These are phyloP conservation scores for Mucor mucedo DNA, from an alignment of 371 early-diverging fungal species.

Conservation along the genomic window DNA sequence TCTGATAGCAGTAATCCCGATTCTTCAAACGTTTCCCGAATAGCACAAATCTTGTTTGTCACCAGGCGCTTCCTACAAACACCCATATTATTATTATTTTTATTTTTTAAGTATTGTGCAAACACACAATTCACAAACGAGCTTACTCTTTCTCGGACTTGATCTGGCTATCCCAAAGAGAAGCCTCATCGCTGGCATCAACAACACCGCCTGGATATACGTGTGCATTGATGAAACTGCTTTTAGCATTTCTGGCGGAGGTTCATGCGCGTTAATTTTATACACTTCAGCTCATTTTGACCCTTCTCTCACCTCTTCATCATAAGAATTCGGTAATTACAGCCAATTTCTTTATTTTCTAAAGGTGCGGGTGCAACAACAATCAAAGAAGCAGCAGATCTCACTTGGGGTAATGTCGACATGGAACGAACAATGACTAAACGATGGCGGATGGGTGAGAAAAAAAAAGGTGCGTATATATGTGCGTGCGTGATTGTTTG, in stretches of 20 bases:
- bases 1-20: slow-evolving; percentile 69
- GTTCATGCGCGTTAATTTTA: not conserved
- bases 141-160: slow-evolving; percentile 3
- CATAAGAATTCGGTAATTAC: slow-evolving; percentile 63
- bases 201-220: slow-evolving; percentile 70
- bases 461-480: not conserved
- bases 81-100: not conserved
- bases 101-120: not conserved
- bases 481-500: not conserved
- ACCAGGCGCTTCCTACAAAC: slow-evolving; percentile 11
- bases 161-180: slow-evolving; percentile 32
- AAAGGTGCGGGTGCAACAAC: slow-evolving; percentile 54
- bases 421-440: slow-evolving; percentile 13
- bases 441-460: not conserved
- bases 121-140: not conserved
- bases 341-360: slow-evolving; percentile 28
- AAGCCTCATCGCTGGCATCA: slow-evolving; percentile 58
- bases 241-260: slow-evolving; percentile 47
- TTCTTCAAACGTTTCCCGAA: slow-evolving; percentile 87
- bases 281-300: too few species aligned
- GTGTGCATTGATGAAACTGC: slow-evolving; percentile 63
- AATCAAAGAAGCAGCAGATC: slow-evolving; percentile 43
- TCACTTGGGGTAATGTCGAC: slow-evolving; percentile 20
- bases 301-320: slow-evolving; percentile 52
- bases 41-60: slow-evolving; percentile 67